Evolutionary conservation across 768 basidiomycete species (phyloP).

Genomic region (Dacryopinax primogenitus): DNA sequence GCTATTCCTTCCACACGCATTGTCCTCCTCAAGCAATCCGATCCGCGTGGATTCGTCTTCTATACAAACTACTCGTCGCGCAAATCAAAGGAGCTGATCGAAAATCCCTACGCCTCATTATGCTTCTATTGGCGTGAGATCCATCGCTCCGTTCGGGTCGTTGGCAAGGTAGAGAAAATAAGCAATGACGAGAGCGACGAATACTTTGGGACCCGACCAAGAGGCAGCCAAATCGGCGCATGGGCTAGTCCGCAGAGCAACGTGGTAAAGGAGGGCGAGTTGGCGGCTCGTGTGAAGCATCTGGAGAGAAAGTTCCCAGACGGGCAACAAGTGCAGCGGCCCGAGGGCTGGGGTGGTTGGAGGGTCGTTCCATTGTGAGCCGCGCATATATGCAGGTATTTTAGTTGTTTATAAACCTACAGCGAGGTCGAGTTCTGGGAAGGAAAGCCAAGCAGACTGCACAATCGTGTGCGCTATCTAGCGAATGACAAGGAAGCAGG

Average conservation of each 20-base stretch:
- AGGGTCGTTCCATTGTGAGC: conserved; percentile 78
- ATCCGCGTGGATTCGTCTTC: conserved; percentile 82
- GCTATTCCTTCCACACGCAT: conserved; percentile 71
- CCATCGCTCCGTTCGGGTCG: conserved; percentile 63
- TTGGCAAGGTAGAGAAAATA: conserved; percentile 76
- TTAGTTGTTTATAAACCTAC: conserved; percentile 8
- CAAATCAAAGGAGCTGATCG: conserved; percentile 68
- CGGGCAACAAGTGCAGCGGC: conserved; percentile 46
- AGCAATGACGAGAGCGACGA: conserved; percentile 55
- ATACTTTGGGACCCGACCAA: conserved; percentile 72
- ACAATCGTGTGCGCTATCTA: conserved; percentile 74
- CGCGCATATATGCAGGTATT: conserved; percentile 9
- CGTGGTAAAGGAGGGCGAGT: conserved; percentile 58
- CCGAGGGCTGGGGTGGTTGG: conserved; percentile 96
- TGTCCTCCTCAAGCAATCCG: conserved; percentile 85
- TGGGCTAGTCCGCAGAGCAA: conserved; percentile 87
- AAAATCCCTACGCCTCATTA: conserved; percentile 68
- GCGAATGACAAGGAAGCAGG: conserved; percentile 40
- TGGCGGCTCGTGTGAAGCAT: conserved; percentile 47
- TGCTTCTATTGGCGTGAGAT: conserved; percentile 89
- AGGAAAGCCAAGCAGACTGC: conserved; percentile 88
- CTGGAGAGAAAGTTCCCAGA: conserved; percentile 47
- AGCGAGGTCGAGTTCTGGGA: conserved; percentile 97
- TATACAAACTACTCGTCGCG: conserved; percentile 94
- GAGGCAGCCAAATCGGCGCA: conserved; percentile 77